Base-by-base conservation (phyloP, 768 basidiomycete genomes). In the Hericium rajendrae region DNA sequence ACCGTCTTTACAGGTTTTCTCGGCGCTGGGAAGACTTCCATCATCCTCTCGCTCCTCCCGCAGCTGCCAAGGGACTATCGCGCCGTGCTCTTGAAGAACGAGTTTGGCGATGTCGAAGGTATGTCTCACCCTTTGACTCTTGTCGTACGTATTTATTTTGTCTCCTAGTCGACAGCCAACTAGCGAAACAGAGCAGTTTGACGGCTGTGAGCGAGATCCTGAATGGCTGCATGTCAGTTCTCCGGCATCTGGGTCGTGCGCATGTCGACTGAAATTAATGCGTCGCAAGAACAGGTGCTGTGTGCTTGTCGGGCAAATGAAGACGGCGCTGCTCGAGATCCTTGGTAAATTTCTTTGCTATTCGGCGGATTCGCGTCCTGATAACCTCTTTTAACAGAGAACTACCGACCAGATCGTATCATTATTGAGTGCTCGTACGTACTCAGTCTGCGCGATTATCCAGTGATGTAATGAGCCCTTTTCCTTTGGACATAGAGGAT, bases 1-100 rank as follows among this genome's bases (percentile, higher is more conserved):
- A 94, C 94, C 1, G 89, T 94, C 57, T 92, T 95, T 71, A 97
- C 94, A n/a, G 94, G 94, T 15, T 95, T 92, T 68, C 80, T 93
- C 4, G 89, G 88, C 2, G 86, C 86, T 16, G 88, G 88, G 46
- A 89, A 89, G 70, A 89, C 86, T 0, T 83, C 83, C 2, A 75
- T 88, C 26, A 94, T 97, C 60, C 80, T 95, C 16, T 86, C 88
- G 2, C 75, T 95, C 1, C 78, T 97, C 2, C 85, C 87, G 2
- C 83, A 84, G 62, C 76, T 97, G 6, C 90, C 92, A 2, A 80
- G 82, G 54, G 86, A 89, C 65, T 94, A 94, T 77, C 90, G 83
- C 65, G 87, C 89, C 37, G 92, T 94, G 6, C 73, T 97, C 40
- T 78, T 97, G 60, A 97, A 97, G 76, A 97, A 97, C 73, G 94